A percentile compares a stretch with the other conserved stretches of the same genome.
Conservation (phyloP, 129 eudicot species). For the Oenanthe sinensis region DNA sequence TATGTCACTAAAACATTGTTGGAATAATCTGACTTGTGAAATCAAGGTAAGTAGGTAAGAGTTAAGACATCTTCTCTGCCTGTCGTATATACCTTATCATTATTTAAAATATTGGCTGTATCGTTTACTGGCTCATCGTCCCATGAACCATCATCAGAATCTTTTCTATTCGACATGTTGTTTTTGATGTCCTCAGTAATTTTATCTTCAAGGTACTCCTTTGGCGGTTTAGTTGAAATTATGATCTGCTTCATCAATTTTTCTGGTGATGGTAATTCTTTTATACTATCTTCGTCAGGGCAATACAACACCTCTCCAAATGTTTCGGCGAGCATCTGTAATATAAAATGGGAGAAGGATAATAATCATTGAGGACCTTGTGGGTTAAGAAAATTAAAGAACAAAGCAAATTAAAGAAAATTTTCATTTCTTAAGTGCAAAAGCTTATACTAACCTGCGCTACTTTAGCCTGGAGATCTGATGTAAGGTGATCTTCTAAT, state of each 20-base stretch:
- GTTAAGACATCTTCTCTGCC: neutral
- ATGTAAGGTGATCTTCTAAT: constrained; percentile 77
- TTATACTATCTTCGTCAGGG: constrained; percentile 39
- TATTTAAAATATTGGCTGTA: constrained; percentile 16
- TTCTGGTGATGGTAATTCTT: constrained; percentile 71
- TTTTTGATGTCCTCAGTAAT: constrained; percentile 25
- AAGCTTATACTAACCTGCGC: constrained; percentile 51
- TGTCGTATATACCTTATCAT: constrained; percentile 31
- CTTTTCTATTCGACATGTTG: constrained; percentile 34
- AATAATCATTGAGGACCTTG: neutral
- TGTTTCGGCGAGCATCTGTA: constrained; percentile 59
- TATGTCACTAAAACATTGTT: neutral
- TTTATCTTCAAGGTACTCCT: constrained; percentile 75
- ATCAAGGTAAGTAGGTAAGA: neutral
- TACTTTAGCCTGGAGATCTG: constrained; percentile 83
- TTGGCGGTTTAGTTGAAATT: constrained; percentile 92
- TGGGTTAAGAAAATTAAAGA: neutral
- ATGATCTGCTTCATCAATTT: constrained; percentile 49
- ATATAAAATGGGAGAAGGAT: constrained; percentile 7
- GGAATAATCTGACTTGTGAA: neutral
- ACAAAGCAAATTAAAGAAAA: neutral
- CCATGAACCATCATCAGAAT: constrained; percentile 58
- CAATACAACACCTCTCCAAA: constrained; percentile 62
- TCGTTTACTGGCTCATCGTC: constrained; percentile 14
- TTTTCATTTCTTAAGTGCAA: neutral